Evolutionary conservation across 140 eudicot genomes (phyloP), one percentile per base, ranked within the genome.

Genomic region (Oenanthe javanica): DNA sequence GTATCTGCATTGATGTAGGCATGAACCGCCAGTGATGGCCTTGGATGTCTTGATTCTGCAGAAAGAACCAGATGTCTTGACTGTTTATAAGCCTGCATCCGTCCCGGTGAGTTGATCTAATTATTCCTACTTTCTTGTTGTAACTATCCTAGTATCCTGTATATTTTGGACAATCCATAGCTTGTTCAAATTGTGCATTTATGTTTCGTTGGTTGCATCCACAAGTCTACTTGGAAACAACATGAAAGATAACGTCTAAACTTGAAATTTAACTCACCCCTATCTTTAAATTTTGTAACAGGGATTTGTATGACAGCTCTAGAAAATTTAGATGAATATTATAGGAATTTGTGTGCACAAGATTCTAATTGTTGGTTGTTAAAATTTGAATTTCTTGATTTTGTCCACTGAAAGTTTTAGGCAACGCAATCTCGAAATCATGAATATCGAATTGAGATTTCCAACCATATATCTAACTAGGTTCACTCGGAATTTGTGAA

Each of bases 21-120:
- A 94, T 87, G 99, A 94, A 87, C 99, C 97, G 2, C 99, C 99
- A 5, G 99, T 94, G 38, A 89, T 88, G 97, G 97, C 93, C 25
- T 84, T 79, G 86, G 91, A 90, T 84, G 91, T 94, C 74, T 40
- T 83, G 75, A 76, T 94, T 84, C 94, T 94, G 78, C 93, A 86
- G 49, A 72, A 87, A 72, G 97, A 88, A 70, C 85, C 90, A 80
- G 93, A 92, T 57, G 97, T 92, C 57, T 51, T 92, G 59, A 92
- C 97, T 43, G 88, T 94, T 75, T 94, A 87, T 77, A 94, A 94
- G 88, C 99, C 99, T 80, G 99, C 97, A 48, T 90, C 99, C 21
- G 96, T 92, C 84, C 99, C 99, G 15, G 98, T 93, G 84, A 91
- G 97, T 86, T 14, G 5, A 82, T 82, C 55, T 23, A 70, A 10